Evolutionary conservation across 169 alveolate genomes (phyloP).

Genomic region (Plasmodium gonderi): DNA sequence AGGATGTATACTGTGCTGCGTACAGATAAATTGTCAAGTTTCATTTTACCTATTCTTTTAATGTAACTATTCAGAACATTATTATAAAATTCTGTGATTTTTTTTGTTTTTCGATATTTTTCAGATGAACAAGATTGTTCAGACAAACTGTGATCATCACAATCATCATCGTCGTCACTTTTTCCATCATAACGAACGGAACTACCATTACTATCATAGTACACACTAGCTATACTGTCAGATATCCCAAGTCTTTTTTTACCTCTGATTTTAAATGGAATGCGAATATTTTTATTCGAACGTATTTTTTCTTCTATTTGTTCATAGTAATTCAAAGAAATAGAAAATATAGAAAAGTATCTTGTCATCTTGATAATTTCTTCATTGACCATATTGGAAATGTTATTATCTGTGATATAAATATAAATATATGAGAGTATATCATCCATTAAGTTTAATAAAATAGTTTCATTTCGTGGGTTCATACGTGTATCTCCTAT

Average conservation of each 20-base stretch:
- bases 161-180: not conserved
- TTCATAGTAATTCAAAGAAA: not conserved
- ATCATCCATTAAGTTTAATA: not conserved
- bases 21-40: not conserved
- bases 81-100: not conserved
- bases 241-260: not conserved
- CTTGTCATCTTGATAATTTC: not conserved
- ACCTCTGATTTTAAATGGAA: not conserved
- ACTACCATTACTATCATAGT: not conserved
- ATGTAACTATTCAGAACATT: not conserved
- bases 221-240: not conserved
- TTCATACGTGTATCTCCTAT: not conserved
- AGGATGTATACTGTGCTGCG: not conserved
- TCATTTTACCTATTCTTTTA: not conserved
- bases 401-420: not conserved
- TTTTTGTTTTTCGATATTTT: not conserved
- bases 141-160: too few relatives aligned
- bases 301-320: too few relatives aligned
- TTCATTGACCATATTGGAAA: not conserved
- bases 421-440: not conserved
- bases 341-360: not conserved
- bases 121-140: too few relatives aligned
- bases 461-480: too few relatives aligned
- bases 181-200: not conserved
- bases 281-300: too few relatives aligned